Base-by-base conservation (phyloP, 2,329 filamentous ascomycete genomes). In the Mollisia scopiformis region DNA sequence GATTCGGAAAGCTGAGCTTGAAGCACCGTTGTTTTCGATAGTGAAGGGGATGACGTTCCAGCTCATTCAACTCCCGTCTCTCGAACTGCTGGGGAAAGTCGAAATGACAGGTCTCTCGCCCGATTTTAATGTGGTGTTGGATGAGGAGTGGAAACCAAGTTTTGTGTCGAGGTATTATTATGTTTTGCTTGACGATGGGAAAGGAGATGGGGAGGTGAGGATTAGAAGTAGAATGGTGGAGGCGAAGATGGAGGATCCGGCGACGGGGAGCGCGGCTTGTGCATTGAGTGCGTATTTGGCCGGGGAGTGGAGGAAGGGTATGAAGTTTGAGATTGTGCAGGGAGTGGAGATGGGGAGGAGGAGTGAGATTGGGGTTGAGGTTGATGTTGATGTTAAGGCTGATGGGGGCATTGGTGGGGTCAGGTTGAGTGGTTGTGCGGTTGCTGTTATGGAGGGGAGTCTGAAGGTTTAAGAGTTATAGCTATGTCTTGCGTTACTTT, bases 41-140 rank as follows among this genome's bases (percentile, higher is more conserved):
- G 89, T 92, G 39, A 85, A 84, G 52, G 91, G 90, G 54, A 89
- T 93, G 87, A 85, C 85, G 1, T 92, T 92, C 73, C 73, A 85
- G 16, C 82, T 91, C 31, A 78, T 90, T 11, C 77, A 84, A 66
- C 77, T 95, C 25, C 78, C 82, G 0, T 82, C 79, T 58, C 73
- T 91, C n/a, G 85, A 87, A 35, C 80, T 82, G 11, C 78, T 94
- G 19, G 80, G 76, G 5, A 67, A 74, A 13, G 76, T 79, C 16
- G 72, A 51, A 13, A 30, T 55, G 6, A 50, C 28, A n/a, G 49
- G 28, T 5, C n/a, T 46, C 19, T 73, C 79, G 25, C 75, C 80
- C 55, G 68, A 63, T 10, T 50, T 21, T 2, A 21, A 74, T 7
- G 50, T 55, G 10, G 68, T 85, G 14, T 71, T 82, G n/a, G 84